A percentile compares a stretch with the other conserved stretches of the same genome.
Conservation (phyloP, 768 basidiomycete genomes). For the Tricholomella constricta region DNA sequence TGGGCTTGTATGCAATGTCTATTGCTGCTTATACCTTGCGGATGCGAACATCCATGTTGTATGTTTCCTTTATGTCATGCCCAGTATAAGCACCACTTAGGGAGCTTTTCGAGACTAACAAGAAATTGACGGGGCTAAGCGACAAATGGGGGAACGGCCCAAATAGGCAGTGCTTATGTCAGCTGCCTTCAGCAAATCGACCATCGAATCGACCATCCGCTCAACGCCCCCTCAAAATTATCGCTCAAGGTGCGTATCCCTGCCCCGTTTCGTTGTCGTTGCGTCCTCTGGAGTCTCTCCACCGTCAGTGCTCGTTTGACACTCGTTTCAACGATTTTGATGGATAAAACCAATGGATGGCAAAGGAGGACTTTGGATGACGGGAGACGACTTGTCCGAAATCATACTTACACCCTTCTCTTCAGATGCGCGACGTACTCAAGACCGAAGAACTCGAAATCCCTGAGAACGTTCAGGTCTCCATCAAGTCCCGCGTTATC, state of each 20-base stretch:
- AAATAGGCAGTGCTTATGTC: conserved; percentile 35
- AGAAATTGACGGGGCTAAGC: not conserved
- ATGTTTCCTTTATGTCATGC: too few species aligned
- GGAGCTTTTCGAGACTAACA: not conserved
- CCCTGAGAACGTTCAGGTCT: conserved; percentile 82
- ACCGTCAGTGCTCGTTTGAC: conserved; percentile 16
- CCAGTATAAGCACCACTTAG: too few species aligned
- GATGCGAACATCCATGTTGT: too few species aligned
- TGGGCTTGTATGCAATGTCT: not conserved
- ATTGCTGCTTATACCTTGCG: not conserved
- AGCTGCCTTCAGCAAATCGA: conserved; percentile 26
- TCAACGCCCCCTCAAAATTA: conserved; percentile 37
- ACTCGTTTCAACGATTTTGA: conserved; percentile 24
- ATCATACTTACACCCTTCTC: conserved; percentile 30
- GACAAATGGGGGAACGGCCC: not conserved
- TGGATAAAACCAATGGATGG: conserved; percentile 20
- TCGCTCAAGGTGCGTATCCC: conserved; percentile 42
- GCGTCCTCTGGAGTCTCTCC: conserved; percentile 17
- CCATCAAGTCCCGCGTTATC: conserved; percentile 90
- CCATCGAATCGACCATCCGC: conserved; percentile 23
- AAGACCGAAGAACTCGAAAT: conserved; percentile 92
- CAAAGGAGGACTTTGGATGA: conserved; percentile 35
- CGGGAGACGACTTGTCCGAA: conserved; percentile 31
- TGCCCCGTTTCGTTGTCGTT: conserved; percentile 12
- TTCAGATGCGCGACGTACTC: conserved; percentile 90